Percentiles rank a stretch among this genome's conserved stretches.
Evolutionary conservation across 2,329 filamentous ascomycete genomes (phyloP).

Genomic region (Colletotrichum musae): DNA sequence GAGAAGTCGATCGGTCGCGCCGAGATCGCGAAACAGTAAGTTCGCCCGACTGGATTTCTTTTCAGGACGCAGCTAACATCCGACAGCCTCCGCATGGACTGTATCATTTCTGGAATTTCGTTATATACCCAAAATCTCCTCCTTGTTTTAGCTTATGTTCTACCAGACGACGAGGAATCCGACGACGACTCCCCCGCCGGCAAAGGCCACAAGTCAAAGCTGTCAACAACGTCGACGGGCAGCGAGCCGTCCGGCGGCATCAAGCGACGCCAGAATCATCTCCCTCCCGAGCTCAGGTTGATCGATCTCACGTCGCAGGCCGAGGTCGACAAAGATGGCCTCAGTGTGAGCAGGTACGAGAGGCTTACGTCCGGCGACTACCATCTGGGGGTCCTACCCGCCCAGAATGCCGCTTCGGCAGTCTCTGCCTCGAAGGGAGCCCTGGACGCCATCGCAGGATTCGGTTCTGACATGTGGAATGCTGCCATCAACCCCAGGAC

Average conservation of each 20-base stretch:
- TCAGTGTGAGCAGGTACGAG: slow-evolving; percentile 90
- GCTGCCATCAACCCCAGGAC: slow-evolving; percentile 89
- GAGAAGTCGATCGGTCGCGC: slow-evolving; percentile 83
- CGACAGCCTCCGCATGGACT: slow-evolving; percentile 89
- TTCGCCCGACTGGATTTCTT: slow-evolving; percentile 41
- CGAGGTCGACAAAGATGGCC: slow-evolving; percentile 87
- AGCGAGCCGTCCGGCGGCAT: slow-evolving; percentile 76
- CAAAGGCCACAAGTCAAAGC: slow-evolving; percentile 57
- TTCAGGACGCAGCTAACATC: slow-evolving; percentile 46
- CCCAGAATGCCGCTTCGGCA: slow-evolving; percentile 75
- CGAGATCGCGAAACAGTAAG: slow-evolving; percentile 93
- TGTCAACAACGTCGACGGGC: slow-evolving; percentile 63
- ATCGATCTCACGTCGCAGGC: slow-evolving; percentile 91
- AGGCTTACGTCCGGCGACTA: slow-evolving; percentile 91
- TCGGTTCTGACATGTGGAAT: slow-evolving; percentile 88
- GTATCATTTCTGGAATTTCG: slow-evolving; percentile 96
- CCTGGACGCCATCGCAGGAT: slow-evolving; percentile 80
- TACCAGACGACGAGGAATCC: slow-evolving; percentile 77
- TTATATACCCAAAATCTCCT: slow-evolving; percentile 94
- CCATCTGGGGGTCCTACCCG: slow-evolving; percentile 87
- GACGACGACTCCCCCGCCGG: slow-evolving; percentile 49
- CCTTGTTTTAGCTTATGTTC: slow-evolving; percentile 91
- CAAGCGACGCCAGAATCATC: slow-evolving; percentile 81
- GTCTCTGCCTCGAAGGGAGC: slow-evolving; percentile 78
- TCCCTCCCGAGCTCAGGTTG: slow-evolving; percentile 89